Base-by-base conservation (phyloP, 129 eudicot genomes). In the Flaveria bidentis region DNA sequence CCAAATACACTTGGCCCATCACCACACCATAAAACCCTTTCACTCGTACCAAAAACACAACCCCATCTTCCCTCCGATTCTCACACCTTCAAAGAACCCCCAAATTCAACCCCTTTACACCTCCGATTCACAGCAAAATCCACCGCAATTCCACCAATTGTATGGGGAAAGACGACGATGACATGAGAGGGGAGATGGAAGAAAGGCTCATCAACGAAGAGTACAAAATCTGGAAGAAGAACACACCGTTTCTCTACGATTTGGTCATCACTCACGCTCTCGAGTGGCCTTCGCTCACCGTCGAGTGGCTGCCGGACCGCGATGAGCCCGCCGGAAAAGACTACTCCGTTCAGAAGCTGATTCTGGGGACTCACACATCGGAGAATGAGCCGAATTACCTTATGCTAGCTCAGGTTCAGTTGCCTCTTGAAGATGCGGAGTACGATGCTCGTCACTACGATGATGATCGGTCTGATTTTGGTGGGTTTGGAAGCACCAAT, bases 251-350 rank as follows among this genome's bases (percentile, higher is more conserved):
- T 49, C 66, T 93, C 22, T 93, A 93, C 90, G 98, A 93, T 87
- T 80, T 93, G 82, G 90, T 91, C 4, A 88, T 91, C 0, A 90
- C 97, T 0, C 98, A 91, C n/a, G 98, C 97, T 22, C 96, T 93
- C 15, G 98, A 93, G 74, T 93, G 97, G 98, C 98, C 98, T 8
- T 90, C 97, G 2, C 89, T 93, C 71, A 93, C 98, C 46, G 98
- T 93, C 14, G 98, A 93, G 72, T 93, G 97, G 98, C 86, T 93
- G 11, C 98, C 98, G 1, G 96, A 87, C 76, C 82, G 92, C 14
- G 87, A 80, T 7, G 98, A 93, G 89, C 98, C 92, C 20, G 90
- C 98, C 22, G 98, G 96, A 16, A 91, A 88, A 67, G 98, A 93
- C 42, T 93, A 91, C 18, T 88, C 96, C 25, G 91, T 90, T 17